Evolutionary conservation across 805 yeast genomes (phyloP).

Genomic region (Yarrowia deformans): DNA sequence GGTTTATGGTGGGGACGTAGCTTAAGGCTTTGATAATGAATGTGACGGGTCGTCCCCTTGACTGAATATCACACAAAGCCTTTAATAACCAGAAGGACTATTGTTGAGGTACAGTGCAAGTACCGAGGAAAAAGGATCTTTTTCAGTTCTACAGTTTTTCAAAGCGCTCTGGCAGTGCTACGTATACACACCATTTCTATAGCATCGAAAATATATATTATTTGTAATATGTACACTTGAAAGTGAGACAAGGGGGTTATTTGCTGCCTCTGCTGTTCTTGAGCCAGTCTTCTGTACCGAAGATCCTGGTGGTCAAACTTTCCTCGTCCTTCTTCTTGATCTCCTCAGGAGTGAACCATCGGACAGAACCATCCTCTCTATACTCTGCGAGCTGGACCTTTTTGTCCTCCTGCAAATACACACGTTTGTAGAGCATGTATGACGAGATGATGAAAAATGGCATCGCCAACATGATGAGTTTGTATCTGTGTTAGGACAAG

Average conservation of each 20-base stretch:
- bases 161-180: constrained; percentile 37
- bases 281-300: constrained; percentile 25
- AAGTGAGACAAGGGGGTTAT: neutral
- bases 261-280: constrained; percentile 15
- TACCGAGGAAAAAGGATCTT: constrained; percentile 20
- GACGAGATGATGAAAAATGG: constrained; percentile 14
- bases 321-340: constrained; percentile 17
- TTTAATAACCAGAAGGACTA: constrained; percentile 10
- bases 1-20: constrained; percentile 37
- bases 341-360: constrained; percentile 26
- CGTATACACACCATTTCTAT: constrained; percentile 32
- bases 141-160: constrained; percentile 22
- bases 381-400: constrained; percentile 47
- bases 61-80: constrained; percentile 13
- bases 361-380: constrained; percentile 53
- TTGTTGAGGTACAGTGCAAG: constrained; percentile 1
- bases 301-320: constrained; percentile 1
- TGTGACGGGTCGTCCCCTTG: constrained; percentile 19
- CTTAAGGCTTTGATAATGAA: constrained; percentile 21
- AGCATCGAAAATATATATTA: constrained; percentile 34
- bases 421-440: constrained; percentile 5
- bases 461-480: constrained; percentile 6
- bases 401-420: no score
- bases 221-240: no score
- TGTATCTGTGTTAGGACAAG: constrained; percentile 26